Conservation (phyloP, 495 filamentous ascomycete genomes). For the Talaromyces borbonicus region DNA sequence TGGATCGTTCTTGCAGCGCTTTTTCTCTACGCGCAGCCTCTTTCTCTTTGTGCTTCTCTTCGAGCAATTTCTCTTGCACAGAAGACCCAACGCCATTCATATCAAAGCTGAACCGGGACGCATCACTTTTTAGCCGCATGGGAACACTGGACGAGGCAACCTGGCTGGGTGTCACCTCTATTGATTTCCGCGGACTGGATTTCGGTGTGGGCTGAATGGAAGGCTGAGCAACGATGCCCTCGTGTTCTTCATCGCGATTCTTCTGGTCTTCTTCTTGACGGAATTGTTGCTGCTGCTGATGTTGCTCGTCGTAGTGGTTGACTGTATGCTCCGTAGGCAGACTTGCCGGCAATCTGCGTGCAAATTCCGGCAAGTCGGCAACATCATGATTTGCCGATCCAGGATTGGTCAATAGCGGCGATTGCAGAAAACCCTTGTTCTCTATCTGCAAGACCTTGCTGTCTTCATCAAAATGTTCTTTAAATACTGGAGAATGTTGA, state of each 20-base stretch:
- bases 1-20: slow-evolving; percentile 29
- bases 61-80: slow-evolving; percentile 69
- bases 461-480: slow-evolving; percentile 60
- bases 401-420: slow-evolving; percentile 30
- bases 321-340: slow-evolving; percentile 24
- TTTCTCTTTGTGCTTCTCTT: slow-evolving; percentile 74
- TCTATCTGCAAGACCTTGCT: slow-evolving; percentile 38
- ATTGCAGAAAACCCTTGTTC: slow-evolving; percentile 40
- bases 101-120: slow-evolving; percentile 87
- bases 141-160: slow-evolving; percentile 42
- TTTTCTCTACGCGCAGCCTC: slow-evolving; percentile 39
- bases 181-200: slow-evolving; percentile 22
- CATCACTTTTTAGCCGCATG: slow-evolving; percentile 74
- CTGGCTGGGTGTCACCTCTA: slow-evolving; percentile 25
- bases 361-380: slow-evolving; percentile 38
- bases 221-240: slow-evolving; percentile 2
- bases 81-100: slow-evolving; percentile 68
- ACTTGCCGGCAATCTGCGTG: slow-evolving; percentile 37
- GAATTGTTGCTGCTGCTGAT: slow-evolving; percentile 8
- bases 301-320: no score
- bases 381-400: slow-evolving; percentile 23
- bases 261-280: neutral
- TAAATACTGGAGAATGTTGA: slow-evolving; percentile 54
- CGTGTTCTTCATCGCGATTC: neutral
- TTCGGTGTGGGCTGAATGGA: slow-evolving; percentile 6